These are phyloP conservation scores for Trichoderma orchidacearum DNA, from an alignment of 495 filamentous ascomycete species.

Conservation along the genomic window DNA sequence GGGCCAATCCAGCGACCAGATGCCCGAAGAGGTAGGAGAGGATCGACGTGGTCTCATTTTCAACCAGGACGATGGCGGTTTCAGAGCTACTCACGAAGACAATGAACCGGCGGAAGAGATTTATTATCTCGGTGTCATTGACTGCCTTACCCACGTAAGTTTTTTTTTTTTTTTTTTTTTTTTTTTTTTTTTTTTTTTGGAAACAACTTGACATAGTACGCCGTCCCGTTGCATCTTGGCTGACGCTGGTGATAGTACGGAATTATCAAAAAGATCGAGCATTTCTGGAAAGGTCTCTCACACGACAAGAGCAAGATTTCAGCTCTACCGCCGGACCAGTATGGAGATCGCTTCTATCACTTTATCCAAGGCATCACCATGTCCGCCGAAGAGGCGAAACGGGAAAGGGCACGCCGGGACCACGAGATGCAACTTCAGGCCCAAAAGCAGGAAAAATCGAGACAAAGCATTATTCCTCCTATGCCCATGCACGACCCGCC, in stretches of 20 bases:
- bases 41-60: conserved; percentile 48
- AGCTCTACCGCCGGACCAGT: conserved; percentile 79
- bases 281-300: conserved; percentile 87
- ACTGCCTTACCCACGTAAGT: conserved; percentile 89
- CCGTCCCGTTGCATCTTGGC: conserved; percentile 6
- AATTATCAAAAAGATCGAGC: conserved; percentile 73
- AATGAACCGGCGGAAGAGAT: conserved; percentile 77
- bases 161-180: too few relatives aligned
- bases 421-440: conserved; percentile 25
- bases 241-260: conserved; percentile 52
- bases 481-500: conserved; percentile 30
- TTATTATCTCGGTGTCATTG: conserved; percentile 96
- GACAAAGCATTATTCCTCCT: conserved; percentile 15
- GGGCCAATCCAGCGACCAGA: conserved; percentile 64
- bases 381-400: conserved; percentile 67
- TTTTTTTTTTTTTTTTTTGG: too few relatives aligned
- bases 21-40: conserved; percentile 68
- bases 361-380: conserved; percentile 88
- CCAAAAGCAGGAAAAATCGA: neutral
- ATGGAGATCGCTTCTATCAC: conserved; percentile 86
- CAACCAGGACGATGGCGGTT: conserved; percentile 88
- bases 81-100: conserved; percentile 86
- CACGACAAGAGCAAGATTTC: conserved; percentile 75
- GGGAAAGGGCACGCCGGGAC: conserved; percentile 40
- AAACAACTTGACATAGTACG: neutral